These are phyloP conservation scores for Knufia petricola DNA, from an alignment of 2,329 filamentous ascomycete species.

Conservation along the genomic window DNA sequence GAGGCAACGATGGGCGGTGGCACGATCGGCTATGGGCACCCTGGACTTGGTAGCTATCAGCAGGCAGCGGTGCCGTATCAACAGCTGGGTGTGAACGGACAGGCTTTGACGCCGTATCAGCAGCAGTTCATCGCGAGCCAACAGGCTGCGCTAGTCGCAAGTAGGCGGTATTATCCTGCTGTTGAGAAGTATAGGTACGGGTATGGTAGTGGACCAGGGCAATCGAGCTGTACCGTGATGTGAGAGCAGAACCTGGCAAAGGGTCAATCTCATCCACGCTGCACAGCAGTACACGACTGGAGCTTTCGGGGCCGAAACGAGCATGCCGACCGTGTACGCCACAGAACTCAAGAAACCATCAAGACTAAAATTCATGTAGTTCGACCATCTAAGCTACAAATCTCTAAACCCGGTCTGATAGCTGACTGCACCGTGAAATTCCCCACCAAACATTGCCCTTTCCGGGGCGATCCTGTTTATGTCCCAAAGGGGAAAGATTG, in stretches of 20 bases:
- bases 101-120: neutral
- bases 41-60: neutral
- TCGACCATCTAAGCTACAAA: too few species aligned
- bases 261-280: neutral
- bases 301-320: neutral
- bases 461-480: too few species aligned
- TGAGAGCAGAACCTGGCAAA: neutral
- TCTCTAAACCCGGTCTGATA: too few species aligned
- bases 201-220: neutral
- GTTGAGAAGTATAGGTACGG: neutral
- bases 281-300: neutral
- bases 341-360: too few species aligned
- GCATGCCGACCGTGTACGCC: neutral
- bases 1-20: neutral
- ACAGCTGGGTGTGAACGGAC: neutral
- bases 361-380: too few species aligned
- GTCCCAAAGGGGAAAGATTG: too few species aligned
- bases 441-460: too few species aligned
- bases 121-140: neutral
- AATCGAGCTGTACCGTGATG: neutral
- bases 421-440: too few species aligned
- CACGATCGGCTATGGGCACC: neutral
- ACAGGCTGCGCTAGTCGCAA: neutral
- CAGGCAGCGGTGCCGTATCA: neutral
- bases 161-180: neutral